Evolutionary conservation across 345 rosid species (phyloP).

Genomic region (Hibiscus mutabilis): DNA sequence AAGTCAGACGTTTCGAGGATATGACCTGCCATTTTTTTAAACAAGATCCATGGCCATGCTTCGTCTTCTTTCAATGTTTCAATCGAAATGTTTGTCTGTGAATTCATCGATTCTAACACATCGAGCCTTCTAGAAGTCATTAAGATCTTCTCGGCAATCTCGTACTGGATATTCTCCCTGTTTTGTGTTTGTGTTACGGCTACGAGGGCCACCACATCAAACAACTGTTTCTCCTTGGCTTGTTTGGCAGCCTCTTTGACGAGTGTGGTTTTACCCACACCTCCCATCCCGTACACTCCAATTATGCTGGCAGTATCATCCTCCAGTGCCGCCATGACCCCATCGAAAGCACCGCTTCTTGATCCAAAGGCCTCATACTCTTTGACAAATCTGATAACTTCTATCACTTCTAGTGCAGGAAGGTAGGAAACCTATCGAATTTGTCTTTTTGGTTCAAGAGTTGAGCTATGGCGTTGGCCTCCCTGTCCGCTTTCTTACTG

Average conservation of each 20-base stretch:
- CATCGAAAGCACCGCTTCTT: not conserved
- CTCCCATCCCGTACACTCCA: not conserved
- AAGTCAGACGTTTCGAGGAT: not conserved
- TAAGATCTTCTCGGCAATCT: not conserved
- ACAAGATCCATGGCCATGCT: not conserved
- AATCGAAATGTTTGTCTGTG: not conserved
- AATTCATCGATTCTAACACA: not conserved
- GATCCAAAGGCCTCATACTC: not conserved
- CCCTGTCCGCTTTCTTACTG: not conserved
- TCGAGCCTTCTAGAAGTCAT: not conserved
- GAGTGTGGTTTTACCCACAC: not conserved
- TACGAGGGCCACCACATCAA: not conserved
- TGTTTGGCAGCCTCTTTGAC: not conserved
- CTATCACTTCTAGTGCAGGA: not conserved
- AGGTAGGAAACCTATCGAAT: not conserved
- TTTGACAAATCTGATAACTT: not conserved
- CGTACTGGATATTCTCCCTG: not conserved
- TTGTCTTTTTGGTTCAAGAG: not conserved
- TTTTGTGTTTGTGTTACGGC: not conserved
- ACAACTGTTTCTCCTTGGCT: not conserved
- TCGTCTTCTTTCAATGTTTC: not conserved
- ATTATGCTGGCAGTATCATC: not conserved
- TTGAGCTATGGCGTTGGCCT: not conserved
- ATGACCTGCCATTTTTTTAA: not conserved
- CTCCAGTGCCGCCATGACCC: not conserved